A percentile compares a stretch with the other conserved stretches of the same genome.
Evolutionary conservation across 2,329 filamentous ascomycete genomes (phyloP).

Genomic region (Hypomyces perniciosus): DNA sequence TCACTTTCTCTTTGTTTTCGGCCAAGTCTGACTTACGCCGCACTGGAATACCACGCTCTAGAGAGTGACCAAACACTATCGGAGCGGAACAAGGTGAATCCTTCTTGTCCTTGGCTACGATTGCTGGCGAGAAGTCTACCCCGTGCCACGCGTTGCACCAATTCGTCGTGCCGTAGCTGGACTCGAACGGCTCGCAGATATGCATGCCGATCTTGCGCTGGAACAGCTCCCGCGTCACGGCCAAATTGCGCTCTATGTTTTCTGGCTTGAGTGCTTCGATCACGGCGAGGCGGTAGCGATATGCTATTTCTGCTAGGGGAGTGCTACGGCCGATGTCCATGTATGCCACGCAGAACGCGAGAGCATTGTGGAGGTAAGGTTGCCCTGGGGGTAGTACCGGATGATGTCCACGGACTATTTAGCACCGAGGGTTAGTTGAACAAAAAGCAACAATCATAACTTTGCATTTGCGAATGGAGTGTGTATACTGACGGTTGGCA

Average conservation of each 20-base stretch:
- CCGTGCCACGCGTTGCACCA: conserved; percentile 16
- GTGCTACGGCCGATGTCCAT: conserved; percentile 11
- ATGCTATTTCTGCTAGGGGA: conserved; percentile 14
- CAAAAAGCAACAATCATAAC: neutral
- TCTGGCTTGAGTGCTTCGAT: conserved; percentile 22
- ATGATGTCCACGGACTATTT: conserved; percentile 14
- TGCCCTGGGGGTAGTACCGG: conserved; percentile 7
- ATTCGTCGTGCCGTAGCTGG: conserved; percentile 13
- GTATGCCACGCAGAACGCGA: conserved; percentile 7
- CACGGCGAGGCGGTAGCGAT: conserved; percentile 13
- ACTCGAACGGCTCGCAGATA: conserved; percentile 16
- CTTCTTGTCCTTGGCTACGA: neutral
- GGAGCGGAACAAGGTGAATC: neutral
- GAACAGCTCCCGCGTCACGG: conserved; percentile 10
- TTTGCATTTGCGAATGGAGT: neutral
- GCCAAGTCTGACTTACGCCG: conserved; percentile 9
- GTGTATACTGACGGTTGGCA: conserved; percentile 2
- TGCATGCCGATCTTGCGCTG: conserved; percentile 4
- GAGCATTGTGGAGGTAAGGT: conserved; percentile 18
- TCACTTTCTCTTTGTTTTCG: neutral
- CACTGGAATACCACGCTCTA: conserved; percentile 6
- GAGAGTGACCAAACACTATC: conserved; percentile 14
- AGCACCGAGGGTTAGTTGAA: neutral
- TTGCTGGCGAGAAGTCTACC: conserved; percentile 14
- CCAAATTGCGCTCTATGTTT: conserved; percentile 9